Conservation (phyloP, 108 stramenopile species). For the Ochromonas danica region DNA sequence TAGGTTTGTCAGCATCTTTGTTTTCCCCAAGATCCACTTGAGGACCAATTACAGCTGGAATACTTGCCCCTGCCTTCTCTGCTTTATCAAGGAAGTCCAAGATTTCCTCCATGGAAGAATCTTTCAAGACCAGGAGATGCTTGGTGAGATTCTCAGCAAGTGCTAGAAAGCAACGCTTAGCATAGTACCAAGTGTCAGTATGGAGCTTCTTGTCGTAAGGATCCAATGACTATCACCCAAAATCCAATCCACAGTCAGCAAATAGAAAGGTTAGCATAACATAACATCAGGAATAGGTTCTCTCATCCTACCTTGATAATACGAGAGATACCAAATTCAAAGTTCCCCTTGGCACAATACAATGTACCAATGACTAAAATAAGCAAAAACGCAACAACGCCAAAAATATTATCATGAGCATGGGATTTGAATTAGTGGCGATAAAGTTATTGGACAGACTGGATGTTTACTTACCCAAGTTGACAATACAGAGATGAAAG, state of each 20-base stretch:
- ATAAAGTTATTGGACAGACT: slow-evolving; percentile 3
- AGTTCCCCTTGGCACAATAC: slow-evolving; percentile 82
- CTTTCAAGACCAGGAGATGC: slow-evolving; percentile 65
- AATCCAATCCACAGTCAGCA: slow-evolving; percentile 28
- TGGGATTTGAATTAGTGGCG: not conserved
- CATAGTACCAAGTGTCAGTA: slow-evolving; percentile 78
- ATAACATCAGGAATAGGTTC: slow-evolving; percentile 5
- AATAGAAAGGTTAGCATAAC: slow-evolving; percentile 16
- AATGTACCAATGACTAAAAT: slow-evolving; percentile 72
- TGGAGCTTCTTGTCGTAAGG: slow-evolving; percentile 78
- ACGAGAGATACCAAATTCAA: slow-evolving; percentile 76
- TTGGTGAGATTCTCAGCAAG: slow-evolving; percentile 70
- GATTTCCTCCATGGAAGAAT: slow-evolving; percentile 66
- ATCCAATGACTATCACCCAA: slow-evolving; percentile 56
- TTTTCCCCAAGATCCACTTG: slow-evolving; percentile 56
- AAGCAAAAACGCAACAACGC: slow-evolving; percentile 7
- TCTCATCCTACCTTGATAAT: slow-evolving; percentile 60
- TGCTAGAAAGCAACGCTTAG: slow-evolving; percentile 76
- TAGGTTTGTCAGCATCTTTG: slow-evolving; percentile 37
- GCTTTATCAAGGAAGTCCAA: slow-evolving; percentile 66
- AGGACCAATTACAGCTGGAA: slow-evolving; percentile 58
- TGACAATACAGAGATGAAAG: slow-evolving; percentile 80
- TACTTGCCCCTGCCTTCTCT: slow-evolving; percentile 55
- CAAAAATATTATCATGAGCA: slow-evolving; percentile 26
- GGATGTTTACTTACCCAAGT: slow-evolving; percentile 51